Evolutionary conservation across 495 filamentous ascomycete genomes (phyloP).

Genomic region (Aspergillus heteromorphus): DNA sequence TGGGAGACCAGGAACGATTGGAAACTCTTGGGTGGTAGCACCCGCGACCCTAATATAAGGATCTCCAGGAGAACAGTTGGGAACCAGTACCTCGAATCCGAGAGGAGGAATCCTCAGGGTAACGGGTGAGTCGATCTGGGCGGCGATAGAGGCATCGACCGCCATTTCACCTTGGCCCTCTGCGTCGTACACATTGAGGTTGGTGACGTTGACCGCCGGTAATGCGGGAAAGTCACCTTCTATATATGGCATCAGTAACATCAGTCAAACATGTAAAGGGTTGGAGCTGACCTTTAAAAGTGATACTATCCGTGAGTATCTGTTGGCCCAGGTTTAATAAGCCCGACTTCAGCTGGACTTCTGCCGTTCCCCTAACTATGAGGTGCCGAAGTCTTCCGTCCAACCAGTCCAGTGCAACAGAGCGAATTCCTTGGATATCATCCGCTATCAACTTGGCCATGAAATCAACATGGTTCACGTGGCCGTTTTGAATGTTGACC

Average conservation of each 20-base stretch:
- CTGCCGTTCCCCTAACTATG: conserved; percentile 62
- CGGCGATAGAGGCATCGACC: conserved; percentile 64
- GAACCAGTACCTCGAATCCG: conserved; percentile 76
- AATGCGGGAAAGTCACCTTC: conserved; percentile 65
- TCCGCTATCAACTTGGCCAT: conserved; percentile 68
- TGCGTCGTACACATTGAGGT: conserved; percentile 69
- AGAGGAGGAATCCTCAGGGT: conserved; percentile 69
- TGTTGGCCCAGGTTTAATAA: conserved; percentile 71
- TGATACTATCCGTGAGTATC: conserved; percentile 59
- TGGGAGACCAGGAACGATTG: conserved; percentile 58
- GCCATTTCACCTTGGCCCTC: conserved; percentile 59
- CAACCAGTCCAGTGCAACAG: conserved; percentile 84
- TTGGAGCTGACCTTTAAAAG: conserved; percentile 70
- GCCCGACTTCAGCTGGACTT: conserved; percentile 68
- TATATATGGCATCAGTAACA: conserved; percentile 23
- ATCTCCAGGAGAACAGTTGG: conserved; percentile 61
- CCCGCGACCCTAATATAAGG: conserved; percentile 67
- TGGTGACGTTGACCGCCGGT: conserved; percentile 71
- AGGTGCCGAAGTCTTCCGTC: conserved; percentile 66
- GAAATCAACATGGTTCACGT: conserved; percentile 71
- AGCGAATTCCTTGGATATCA: conserved; percentile 68
- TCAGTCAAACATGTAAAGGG: conserved; percentile 10
- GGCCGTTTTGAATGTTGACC: conserved; percentile 69
- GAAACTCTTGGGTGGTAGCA: conserved; percentile 60
- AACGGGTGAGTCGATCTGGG: conserved; percentile 71